A percentile compares a stretch with the other conserved stretches of the same genome.
Evolutionary conservation across 768 basidiomycete species (phyloP).

Genomic region (Boletus rufocinnamomeus): DNA sequence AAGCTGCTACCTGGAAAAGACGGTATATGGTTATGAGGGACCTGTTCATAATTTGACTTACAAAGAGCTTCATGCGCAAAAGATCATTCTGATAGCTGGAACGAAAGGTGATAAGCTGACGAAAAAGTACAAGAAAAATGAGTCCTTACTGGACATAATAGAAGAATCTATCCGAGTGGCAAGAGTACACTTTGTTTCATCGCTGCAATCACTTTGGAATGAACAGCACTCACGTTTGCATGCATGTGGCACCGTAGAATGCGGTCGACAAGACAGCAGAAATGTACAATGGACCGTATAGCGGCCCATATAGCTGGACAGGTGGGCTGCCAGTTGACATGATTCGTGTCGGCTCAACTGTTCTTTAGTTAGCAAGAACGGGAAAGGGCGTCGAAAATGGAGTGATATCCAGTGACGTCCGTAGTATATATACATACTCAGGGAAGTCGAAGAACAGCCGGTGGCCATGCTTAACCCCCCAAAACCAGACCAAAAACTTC

Average conservation of each 20-base stretch:
- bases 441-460: neutral
- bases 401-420: neutral
- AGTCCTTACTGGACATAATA: conserved; percentile 11
- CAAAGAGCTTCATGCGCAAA: conserved; percentile 4
- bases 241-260: conserved; percentile 9
- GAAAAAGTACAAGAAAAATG: neutral
- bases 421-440: neutral
- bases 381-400: neutral
- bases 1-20: conserved; percentile 4
- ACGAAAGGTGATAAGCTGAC: no score
- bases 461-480: no score
- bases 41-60: conserved; percentile 1
- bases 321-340: neutral
- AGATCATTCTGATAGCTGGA: conserved; percentile 13
- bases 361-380: neutral
- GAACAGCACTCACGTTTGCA: conserved; percentile 11
- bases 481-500: no score
- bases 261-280: neutral
- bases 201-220: neutral
- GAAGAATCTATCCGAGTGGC: conserved; percentile 2
- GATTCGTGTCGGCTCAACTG: neutral
- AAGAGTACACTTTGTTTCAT: neutral
- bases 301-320: neutral
- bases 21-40: neutral
- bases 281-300: conserved; percentile 6